phyloP scores from a whole-genome alignment of 768 basidiomycete genomes.

The Lentinus brumalis region DNA sequence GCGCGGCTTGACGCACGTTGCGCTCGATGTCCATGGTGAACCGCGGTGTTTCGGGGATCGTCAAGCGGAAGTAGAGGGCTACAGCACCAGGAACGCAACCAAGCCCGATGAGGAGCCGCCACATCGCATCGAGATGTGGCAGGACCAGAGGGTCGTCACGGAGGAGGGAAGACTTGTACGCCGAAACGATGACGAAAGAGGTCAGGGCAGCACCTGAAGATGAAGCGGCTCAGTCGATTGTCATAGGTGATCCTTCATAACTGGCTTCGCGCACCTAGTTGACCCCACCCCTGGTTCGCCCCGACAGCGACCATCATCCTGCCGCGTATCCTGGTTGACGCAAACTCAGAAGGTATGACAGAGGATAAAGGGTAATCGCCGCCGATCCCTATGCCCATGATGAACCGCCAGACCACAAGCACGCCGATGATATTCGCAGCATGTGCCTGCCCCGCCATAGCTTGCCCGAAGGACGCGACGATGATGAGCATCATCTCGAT shows the following conservation, averaged over 20 bases:
- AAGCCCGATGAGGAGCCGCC: conserved; percentile 88
- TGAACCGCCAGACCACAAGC: conserved; percentile 82
- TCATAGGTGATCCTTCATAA: too few relatives aligned
- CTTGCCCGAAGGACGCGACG: conserved; percentile 76
- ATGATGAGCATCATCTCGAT: conserved; percentile 83
- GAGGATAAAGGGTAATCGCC: conserved; percentile 88
- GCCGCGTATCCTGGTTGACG: conserved; percentile 74
- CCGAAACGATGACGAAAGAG: conserved; percentile 60
- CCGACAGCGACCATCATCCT: conserved; percentile 91
- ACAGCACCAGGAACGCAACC: conserved; percentile 80
- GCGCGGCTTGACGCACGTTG: conserved; percentile 72
- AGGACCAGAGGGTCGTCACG: conserved; percentile 42
- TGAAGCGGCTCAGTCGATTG: background rate
- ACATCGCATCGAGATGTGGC: conserved; percentile 68
- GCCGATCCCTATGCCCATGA: conserved; percentile 82
- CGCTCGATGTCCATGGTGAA: conserved; percentile 91
- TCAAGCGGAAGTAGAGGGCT: conserved; percentile 90
- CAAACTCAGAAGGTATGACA: conserved; percentile 91
- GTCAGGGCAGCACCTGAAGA: conserved; percentile 65
- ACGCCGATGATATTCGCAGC: conserved; percentile 75
- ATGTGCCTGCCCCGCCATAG: conserved; percentile 66
- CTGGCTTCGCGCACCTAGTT: conserved; percentile 53
- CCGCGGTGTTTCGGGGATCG: conserved; percentile 90
- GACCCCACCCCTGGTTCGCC: conserved; percentile 85
- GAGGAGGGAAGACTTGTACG: conserved; percentile 65